Conservation (phyloP, 495 filamentous ascomycete genomes). For the Neurospora hispaniola region DNA sequence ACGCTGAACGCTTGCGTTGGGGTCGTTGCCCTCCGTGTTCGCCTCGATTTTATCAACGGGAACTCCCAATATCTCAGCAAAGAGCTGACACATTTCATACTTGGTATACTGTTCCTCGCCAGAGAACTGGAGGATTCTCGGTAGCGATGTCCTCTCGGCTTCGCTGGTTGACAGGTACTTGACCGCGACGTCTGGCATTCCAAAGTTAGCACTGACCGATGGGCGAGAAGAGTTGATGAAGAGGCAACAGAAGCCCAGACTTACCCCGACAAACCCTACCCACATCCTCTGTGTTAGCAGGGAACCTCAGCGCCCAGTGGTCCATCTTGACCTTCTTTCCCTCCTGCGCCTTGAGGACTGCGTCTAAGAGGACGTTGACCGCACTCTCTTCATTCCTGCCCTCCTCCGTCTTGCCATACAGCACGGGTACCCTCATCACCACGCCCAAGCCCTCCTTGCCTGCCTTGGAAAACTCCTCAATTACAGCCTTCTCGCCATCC, state of each 20-base stretch:
- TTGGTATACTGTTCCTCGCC: constrained; percentile 83
- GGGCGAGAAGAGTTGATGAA: background rate
- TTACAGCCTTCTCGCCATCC: constrained; percentile 67
- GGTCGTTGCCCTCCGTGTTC: constrained; percentile 68
- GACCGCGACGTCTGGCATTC: constrained; percentile 44
- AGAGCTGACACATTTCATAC: constrained; percentile 75
- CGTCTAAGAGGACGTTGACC: constrained; percentile 68
- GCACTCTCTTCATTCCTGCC: constrained; percentile 60
- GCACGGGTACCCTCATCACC: constrained; percentile 74
- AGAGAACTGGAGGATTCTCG: constrained; percentile 73
- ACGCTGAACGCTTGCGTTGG: constrained; percentile 60
- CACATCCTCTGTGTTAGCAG: constrained; percentile 80
- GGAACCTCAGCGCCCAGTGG: constrained; percentile 77
- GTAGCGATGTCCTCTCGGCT: constrained; percentile 39
- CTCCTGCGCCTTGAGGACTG: constrained; percentile 55
- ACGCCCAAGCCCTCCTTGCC: constrained; percentile 46
- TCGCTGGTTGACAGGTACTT: constrained; percentile 44
- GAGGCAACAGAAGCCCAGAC: background rate
- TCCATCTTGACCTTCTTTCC: constrained; percentile 66
- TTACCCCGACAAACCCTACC: constrained; percentile 58
- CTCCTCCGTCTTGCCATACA: constrained; percentile 59
- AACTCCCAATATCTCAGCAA: constrained; percentile 73
- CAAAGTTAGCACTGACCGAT: background rate
- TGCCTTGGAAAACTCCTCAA: constrained; percentile 44
- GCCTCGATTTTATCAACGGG: constrained; percentile 58